Base-by-base conservation (phyloP, 2,329 filamentous ascomycete species). In the Myriosclerotinia duriaeana region DNA sequence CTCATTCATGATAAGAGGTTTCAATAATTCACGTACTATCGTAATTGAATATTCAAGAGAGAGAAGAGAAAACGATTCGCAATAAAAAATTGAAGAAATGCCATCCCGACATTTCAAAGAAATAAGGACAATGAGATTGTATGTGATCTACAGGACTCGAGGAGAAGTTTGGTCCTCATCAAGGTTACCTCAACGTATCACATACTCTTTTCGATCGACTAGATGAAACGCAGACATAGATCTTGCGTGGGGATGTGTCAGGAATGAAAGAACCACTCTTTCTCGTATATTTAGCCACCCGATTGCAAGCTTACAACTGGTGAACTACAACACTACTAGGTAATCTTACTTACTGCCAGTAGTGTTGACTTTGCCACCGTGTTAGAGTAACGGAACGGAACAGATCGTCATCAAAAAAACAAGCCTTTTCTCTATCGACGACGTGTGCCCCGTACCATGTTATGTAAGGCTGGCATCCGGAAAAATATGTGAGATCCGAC, bases 1-100 rank as follows among this genome's bases (percentile, higher is more conserved):
- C 22, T 53, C 44, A 22, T n/a, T 53, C 44, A 22, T n/a, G 34
- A 54, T 34, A 46, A 59, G 55, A 59, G 7, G 20, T 17, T 59
- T 36, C 17, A 36, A 48, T 44, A 11, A 30, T 8, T 44, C n/a
- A n/a, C n/a, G n/a, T n/a, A 36, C 2, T 34, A 36, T 34, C 14
- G 11, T 59, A 46, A 5, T 8, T 46, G 26, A 26, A 26, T 26
- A 46, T 48, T n/a, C 20, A 17, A 59, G 36, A 20, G 54, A 42
- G 30, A 34, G 30, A 14, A 36, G 22, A 36, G 42, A 36, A 48
- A n/a, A 48, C 17, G 14, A 22, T 12, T n/a, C 1, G 3, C n/a
- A 34, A 20, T 17, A 11, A n/a, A 5, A 36, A n/a, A 6, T 14
- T 22, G 22, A 22, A 22, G 6, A 46, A 14, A 34, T 34, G 20